Evolutionary conservation across 1,139 yeast genomes (phyloP), one percentile per base, ranked within the genome.

Genomic region (Zygotorulaspora mrakii): DNA sequence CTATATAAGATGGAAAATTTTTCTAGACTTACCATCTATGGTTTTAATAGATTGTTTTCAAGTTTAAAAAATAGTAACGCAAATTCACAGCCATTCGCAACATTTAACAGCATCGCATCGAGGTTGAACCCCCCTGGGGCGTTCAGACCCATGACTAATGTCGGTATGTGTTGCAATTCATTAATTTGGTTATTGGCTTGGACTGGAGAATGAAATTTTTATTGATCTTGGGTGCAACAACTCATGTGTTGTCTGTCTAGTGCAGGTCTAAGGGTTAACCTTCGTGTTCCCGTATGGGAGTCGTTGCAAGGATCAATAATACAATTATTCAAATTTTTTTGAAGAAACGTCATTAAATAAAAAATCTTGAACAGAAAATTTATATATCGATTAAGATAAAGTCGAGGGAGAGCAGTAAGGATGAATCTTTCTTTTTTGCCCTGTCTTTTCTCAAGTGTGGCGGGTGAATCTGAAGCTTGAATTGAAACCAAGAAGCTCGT

Each of bases 401-500:
- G n/a, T n/a, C n/a, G n/a, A n/a, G n/a, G n/a, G n/a, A n/a, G n/a
- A n/a, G n/a, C n/a, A n/a, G n/a, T n/a, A n/a, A n/a, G n/a, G n/a
- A n/a, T n/a, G n/a, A n/a, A n/a, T n/a, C 5, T 42, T 35, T 18
- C 35, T 24, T 21, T 33, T 26, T 12, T 28, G 14, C 23, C 42
- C 33, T 16, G 18, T n/a, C 3, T 28, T 14, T n/a, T 14, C 17
- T n/a, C 21, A 28, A 9, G 16, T 14, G 32, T 29, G 37, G 29
- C 50, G 47, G 16, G 51, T 48, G 29, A 58, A 48, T 33, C 80
- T 80, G 61, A 89, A 89, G 38, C 86, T 76, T 13, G 88, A 79
- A 59, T 89, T 89, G 70, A 89, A 89, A 2, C 96, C 96, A 28
- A 89, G 66, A 46, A 89, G 70, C 50, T 85, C 89, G 56, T 89